Evolutionary conservation across 1,139 yeast species (phyloP), one percentile per base, ranked within the genome.

Genomic region (Magnusiomyces sp.): DNA sequence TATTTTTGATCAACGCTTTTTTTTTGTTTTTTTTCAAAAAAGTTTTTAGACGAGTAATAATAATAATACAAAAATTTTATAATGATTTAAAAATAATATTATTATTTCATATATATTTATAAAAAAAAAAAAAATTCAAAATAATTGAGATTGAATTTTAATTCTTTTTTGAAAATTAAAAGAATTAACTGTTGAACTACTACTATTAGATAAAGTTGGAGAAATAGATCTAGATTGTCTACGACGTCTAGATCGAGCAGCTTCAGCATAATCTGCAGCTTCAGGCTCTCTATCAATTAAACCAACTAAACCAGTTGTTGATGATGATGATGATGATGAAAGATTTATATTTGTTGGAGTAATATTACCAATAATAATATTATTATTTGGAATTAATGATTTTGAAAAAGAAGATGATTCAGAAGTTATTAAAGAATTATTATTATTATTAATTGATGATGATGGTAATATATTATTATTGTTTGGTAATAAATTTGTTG

Each of bases 181-280:
- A 23, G 29, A 7, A 23, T 23, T 23, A 23, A 5, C 7, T 23
- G 7, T 5, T 5, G 29, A 4, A 23, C 7, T 23, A 23, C 7
- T 23, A 7, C 7, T 23, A 23, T 7, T 23, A 23, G 29, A 23
- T 5, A 7, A 23, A 7, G 29, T 23, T 23, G 33, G 14, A 32
- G 45, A 42, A 9, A 37, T n/a, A 2, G 46, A 43, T 11, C 46
- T 29, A n/a, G 46, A 43, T 4, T 40, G 19, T 16, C 46, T 17
- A 11, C 46, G 14, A 11, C 46, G 46, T n/a, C 46, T n/a, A 40
- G 23, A 34, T n/a, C 43, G 6, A 9, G 34, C 43, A 6, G 43
- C 43, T 14, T 40, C 34, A 11, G 43, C 34, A 27, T 40, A 40
- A 5, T 40, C 43, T 27, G 34, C 43, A 11, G 43, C 27, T 23